Conservation (phyloP, 106 monocot species). For the Gastrodia elata region DNA sequence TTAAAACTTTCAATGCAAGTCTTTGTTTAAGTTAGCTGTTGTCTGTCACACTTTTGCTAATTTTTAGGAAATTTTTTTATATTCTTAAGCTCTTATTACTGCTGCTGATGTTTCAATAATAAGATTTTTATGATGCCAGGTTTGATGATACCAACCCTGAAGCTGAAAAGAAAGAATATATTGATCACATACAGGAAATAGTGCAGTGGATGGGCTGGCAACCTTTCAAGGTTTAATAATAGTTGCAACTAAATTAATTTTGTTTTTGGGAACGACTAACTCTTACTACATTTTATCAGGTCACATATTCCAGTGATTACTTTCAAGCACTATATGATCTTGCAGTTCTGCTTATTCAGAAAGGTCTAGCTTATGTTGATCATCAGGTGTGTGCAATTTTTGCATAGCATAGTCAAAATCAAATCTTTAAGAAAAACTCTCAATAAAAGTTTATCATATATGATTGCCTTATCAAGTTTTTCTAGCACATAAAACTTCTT, state of each 20-base stretch:
- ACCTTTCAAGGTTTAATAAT: conserved; percentile 59
- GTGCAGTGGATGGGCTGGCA: conserved; percentile 98
- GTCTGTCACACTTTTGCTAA: neutral
- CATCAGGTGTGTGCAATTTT: conserved; percentile 66
- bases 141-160: conserved; percentile 99
- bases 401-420: neutral
- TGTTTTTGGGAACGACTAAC: neutral
- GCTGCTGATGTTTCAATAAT: conserved; percentile 4
- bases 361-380: conserved; percentile 84
- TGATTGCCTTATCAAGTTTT: neutral
- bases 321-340: conserved; percentile 82
- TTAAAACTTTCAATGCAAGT: neutral
- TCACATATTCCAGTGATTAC: conserved; percentile 89
- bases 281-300: conserved; percentile 25
- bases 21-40: neutral
- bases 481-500: neutral
- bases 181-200: conserved; percentile 91
- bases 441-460: neutral
- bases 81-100: neutral
- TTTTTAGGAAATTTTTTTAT: neutral
- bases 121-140: conserved; percentile 16
- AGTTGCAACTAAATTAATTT: neutral
- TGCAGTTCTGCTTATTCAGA: conserved; percentile 70
- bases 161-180: conserved; percentile 92
- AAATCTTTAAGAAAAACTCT: neutral